Evolutionary conservation across 331 rosid genomes (phyloP).

Genomic region (Telfairia occidentalis): DNA sequence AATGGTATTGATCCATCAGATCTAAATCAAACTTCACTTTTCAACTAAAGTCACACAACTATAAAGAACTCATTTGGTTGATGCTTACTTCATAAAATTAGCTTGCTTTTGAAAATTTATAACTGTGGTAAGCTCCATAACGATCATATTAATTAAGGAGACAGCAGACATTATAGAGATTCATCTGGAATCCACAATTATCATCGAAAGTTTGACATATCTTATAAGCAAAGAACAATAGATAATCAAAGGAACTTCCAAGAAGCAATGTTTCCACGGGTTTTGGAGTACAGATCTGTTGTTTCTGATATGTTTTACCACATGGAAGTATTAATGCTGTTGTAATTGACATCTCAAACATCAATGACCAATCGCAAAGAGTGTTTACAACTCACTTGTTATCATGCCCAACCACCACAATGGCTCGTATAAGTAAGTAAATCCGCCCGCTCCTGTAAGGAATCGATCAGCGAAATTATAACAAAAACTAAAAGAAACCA

Average conservation of each 20-base stretch:
- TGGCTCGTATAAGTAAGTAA: conserved; percentile 91
- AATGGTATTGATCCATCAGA: conserved; percentile 29
- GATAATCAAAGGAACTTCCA: background rate
- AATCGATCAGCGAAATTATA: background rate
- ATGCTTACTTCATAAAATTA: background rate
- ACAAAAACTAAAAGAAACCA: background rate
- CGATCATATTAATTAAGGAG: background rate
- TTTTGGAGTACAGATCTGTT: background rate
- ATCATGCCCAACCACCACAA: conserved; percentile 99
- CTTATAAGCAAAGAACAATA: background rate
- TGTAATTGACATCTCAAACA: background rate
- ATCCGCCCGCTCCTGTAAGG: conserved; percentile 81
- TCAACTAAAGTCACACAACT: background rate
- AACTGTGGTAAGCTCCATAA: background rate
- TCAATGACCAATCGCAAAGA: background rate
- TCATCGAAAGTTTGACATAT: background rate
- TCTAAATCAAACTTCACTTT: conserved; percentile 8
- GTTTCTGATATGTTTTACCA: background rate
- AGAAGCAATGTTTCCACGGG: background rate
- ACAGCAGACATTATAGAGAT: background rate
- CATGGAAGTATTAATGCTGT: background rate
- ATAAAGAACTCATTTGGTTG: background rate
- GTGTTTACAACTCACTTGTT: conserved; percentile 60
- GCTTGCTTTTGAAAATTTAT: background rate
- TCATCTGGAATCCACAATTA: background rate